Evolutionary conservation across 1,284 basidiomycete genomes (phyloP).

Genomic region (Malassezia japonica): DNA sequence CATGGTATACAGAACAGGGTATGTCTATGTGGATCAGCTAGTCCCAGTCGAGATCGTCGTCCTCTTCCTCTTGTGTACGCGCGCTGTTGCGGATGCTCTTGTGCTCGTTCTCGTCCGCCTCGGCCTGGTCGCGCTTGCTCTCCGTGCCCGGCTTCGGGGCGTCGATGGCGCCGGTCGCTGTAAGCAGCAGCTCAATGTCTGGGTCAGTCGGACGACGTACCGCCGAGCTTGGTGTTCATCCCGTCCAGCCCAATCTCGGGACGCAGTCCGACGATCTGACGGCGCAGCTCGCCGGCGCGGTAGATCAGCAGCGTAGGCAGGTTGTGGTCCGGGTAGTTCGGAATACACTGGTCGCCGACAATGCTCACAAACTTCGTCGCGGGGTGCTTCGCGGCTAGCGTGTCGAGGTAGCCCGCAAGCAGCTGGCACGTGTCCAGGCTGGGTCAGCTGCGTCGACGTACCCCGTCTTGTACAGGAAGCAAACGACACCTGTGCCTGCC

Average conservation of each 20-base stretch:
- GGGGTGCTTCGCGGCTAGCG: constrained; percentile 70
- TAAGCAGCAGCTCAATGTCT: constrained; percentile 44
- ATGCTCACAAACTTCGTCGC: constrained; percentile 93
- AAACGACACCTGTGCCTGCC: constrained; percentile 71
- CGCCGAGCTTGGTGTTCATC: constrained; percentile 70
- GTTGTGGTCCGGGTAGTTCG: constrained; percentile 83
- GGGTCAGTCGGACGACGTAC: constrained; percentile 50
- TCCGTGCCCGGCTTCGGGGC: constrained; percentile 19
- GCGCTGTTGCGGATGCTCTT: constrained; percentile 13
- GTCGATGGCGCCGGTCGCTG: constrained; percentile 40
- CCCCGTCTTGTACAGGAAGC: constrained; percentile 82
- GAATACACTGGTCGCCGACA: constrained; percentile 75
- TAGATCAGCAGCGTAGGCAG: constrained; percentile 88
- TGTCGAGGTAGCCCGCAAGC: constrained; percentile 62
- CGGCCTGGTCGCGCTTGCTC: constrained; percentile 19
- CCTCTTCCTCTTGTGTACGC: constrained; percentile 37
- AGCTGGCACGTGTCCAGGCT: constrained; percentile 57
- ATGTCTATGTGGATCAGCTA: constrained; percentile 9
- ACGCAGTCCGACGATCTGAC: constrained; percentile 66
- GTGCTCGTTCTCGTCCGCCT: constrained; percentile 17
- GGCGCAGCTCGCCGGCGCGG: constrained; percentile 74
- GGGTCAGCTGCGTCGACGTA: constrained; percentile 48
- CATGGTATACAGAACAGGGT: no score
- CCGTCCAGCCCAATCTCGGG: constrained; percentile 58
- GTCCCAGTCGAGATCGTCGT: constrained; percentile 47